These are phyloP conservation scores for Arctium lappa DNA, from an alignment of 129 eudicot genomes.

Conservation along the genomic window DNA sequence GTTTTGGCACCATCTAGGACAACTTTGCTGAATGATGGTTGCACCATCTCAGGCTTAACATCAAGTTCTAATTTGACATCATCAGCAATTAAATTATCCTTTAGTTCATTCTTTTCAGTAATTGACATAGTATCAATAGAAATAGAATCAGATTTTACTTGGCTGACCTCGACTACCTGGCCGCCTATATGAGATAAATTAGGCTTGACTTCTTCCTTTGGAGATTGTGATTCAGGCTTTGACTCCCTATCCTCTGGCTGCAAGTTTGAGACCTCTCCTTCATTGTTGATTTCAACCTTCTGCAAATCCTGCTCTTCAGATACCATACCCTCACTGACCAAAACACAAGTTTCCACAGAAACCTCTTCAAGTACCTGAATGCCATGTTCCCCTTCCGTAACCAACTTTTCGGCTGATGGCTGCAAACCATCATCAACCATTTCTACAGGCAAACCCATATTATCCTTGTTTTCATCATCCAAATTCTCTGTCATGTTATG, in stretches of 20 bases:
- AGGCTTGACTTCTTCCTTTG: slow-evolving; percentile 19
- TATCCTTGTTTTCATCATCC: slow-evolving; percentile 6
- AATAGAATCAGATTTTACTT: slow-evolving; percentile 73
- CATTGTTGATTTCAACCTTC: slow-evolving; percentile 21
- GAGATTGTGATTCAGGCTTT: slow-evolving; percentile 14
- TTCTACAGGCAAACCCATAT: neutral
- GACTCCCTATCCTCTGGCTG: slow-evolving; percentile 36
- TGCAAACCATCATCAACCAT: slow-evolving; percentile 17
- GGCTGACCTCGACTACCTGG: slow-evolving; percentile 84
- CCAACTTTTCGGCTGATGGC: slow-evolving; percentile 10
- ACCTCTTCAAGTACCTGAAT: slow-evolving; percentile 23
- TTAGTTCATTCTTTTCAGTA: slow-evolving; percentile 68
- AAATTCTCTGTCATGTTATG: neutral
- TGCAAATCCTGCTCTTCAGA: slow-evolving; percentile 29
- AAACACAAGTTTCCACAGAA: slow-evolving; percentile 29
- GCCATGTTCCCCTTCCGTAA: slow-evolving; percentile 22
- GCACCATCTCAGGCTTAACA: slow-evolving; percentile 55
- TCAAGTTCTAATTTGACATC: slow-evolving; percentile 74
- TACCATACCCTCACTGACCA: slow-evolving; percentile 28
- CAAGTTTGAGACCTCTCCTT: slow-evolving; percentile 16
- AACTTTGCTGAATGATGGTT: slow-evolving; percentile 43
- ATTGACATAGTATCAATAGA: slow-evolving; percentile 65
- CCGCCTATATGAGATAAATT: slow-evolving; percentile 38
- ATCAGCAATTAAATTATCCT: slow-evolving; percentile 78
- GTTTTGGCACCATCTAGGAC: slow-evolving; percentile 46